These are phyloP conservation scores for Boletellus dicymbophilus DNA, from an alignment of 1,284 basidiomycete genomes.

Conservation along the genomic window DNA sequence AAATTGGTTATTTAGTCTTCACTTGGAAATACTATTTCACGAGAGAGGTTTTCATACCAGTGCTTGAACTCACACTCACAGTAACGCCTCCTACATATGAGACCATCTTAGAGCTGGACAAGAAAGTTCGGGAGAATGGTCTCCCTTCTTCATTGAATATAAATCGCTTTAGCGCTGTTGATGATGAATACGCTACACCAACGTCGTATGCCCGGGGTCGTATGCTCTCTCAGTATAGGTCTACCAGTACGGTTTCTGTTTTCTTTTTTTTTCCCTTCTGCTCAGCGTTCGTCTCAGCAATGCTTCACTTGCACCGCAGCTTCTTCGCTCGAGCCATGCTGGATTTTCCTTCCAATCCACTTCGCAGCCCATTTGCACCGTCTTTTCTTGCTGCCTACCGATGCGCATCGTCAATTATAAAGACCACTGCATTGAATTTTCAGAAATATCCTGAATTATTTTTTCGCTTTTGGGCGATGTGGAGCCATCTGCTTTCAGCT, in stretches of 20 bases:
- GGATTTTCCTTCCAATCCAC: constrained; percentile 58
- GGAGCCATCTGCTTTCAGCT: constrained; percentile 57
- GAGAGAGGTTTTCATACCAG: constrained; percentile 49
- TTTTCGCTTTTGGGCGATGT: constrained; percentile 53
- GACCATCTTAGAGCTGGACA: constrained; percentile 57
- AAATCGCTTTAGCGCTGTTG: constrained; percentile 44
- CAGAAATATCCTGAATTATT: constrained; percentile 56
- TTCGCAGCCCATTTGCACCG: constrained; percentile 62
- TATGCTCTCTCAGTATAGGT: constrained; percentile 52
- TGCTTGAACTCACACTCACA: constrained; percentile 51
- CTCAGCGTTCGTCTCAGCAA: constrained; percentile 36
- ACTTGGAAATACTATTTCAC: constrained; percentile 36
- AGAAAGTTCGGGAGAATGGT: constrained; percentile 54
- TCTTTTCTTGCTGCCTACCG: constrained; percentile 65
- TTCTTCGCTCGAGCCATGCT: constrained; percentile 65
- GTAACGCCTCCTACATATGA: constrained; percentile 54
- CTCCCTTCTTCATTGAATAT: constrained; percentile 53
- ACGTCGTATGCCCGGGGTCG: constrained; percentile 49
- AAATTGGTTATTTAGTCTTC: constrained; percentile 29
- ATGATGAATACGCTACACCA: constrained; percentile 52
- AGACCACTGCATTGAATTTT: constrained; percentile 49
- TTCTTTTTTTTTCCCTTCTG: neutral
- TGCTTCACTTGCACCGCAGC: constrained; percentile 58
- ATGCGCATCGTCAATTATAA: constrained; percentile 60
- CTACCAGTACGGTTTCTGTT: constrained; percentile 38